Evolutionary conservation across 345 rosid genomes (phyloP).

Genomic region (Boechera stricta): DNA sequence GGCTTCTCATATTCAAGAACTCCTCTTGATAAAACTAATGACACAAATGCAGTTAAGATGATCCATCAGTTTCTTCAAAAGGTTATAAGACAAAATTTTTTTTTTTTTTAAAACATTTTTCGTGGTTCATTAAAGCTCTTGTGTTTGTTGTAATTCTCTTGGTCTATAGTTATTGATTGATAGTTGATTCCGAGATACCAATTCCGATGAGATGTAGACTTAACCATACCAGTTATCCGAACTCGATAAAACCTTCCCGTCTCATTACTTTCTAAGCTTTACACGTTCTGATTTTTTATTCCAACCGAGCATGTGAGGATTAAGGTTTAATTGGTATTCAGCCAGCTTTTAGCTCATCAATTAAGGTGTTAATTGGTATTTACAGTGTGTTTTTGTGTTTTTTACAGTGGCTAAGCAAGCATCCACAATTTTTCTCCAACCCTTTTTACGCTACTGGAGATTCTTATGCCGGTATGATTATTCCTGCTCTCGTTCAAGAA

Average conservation of each 20-base stretch:
- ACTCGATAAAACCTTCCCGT: background rate
- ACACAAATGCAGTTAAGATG: slow-evolving; percentile 49
- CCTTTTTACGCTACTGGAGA: slow-evolving; percentile 63
- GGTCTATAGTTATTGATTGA: background rate
- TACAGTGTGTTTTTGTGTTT: background rate
- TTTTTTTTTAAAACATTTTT: background rate
- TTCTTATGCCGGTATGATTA: slow-evolving; percentile 62
- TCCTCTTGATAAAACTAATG: slow-evolving; percentile 46
- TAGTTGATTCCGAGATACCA: background rate
- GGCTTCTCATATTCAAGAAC: slow-evolving; percentile 72
- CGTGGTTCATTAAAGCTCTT: too few relatives aligned
- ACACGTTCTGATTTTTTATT: background rate
- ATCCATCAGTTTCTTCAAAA: slow-evolving; percentile 56
- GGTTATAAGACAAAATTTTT: slow-evolving; percentile 38
- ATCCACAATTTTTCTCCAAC: slow-evolving; percentile 54
- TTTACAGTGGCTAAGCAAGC: slow-evolving; percentile 58
- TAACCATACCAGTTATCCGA: background rate
- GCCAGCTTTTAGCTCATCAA: too few relatives aligned
- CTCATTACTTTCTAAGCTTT: background rate
- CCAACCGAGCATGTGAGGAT: too few relatives aligned
- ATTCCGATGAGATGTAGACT: background rate
- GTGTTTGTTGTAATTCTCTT: background rate
- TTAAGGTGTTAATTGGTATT: background rate
- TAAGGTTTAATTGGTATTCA: too few relatives aligned
- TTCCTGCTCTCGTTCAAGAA: slow-evolving; percentile 54